Evolutionary conservation across 2,329 filamentous ascomycete species (phyloP).

Genomic region (Hymenotorrendiella dingleyae): DNA sequence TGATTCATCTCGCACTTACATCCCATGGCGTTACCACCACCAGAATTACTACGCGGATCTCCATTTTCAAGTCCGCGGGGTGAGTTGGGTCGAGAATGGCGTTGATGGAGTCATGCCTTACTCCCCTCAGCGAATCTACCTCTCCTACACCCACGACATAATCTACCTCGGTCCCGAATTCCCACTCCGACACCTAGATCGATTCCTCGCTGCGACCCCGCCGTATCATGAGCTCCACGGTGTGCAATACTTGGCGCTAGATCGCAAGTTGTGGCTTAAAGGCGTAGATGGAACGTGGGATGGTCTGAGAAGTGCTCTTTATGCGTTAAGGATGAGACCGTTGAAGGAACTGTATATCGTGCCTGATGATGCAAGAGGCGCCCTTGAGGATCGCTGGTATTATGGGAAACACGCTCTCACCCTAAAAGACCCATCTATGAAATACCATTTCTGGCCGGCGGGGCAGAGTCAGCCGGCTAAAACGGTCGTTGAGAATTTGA

Average conservation of each 20-base stretch:
- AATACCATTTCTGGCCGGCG: constrained; percentile 7
- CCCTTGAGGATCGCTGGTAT: constrained; percentile 14
- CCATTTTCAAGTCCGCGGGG: not conserved
- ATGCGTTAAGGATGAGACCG: constrained; percentile 9
- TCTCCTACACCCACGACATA: constrained; percentile 14
- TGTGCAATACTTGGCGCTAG: constrained; percentile 15
- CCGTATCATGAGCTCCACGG: constrained; percentile 10
- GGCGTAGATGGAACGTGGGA: constrained; percentile 5
- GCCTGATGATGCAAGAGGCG: constrained; percentile 15
- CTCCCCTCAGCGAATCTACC: constrained; percentile 10
- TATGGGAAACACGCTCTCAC: constrained; percentile 15
- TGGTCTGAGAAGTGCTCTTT: constrained; percentile 11
- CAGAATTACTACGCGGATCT: constrained; percentile 8
- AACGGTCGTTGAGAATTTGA: constrained; percentile 12
- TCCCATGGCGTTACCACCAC: constrained; percentile 16
- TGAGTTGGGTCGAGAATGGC: not conserved
- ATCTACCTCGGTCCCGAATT: constrained; percentile 23
- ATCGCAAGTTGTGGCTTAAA: constrained; percentile 14
- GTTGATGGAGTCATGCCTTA: constrained; percentile 8
- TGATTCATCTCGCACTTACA: constrained; percentile 5
- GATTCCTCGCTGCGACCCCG: constrained; percentile 10
- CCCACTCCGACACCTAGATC: constrained; percentile 7
- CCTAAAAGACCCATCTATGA: constrained; percentile 9
- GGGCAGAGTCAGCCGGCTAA: constrained; percentile 6
- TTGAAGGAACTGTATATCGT: constrained; percentile 16